Conservation (phyloP, 2,329 filamentous ascomycete genomes). For the Trichoderma simmonsii region DNA sequence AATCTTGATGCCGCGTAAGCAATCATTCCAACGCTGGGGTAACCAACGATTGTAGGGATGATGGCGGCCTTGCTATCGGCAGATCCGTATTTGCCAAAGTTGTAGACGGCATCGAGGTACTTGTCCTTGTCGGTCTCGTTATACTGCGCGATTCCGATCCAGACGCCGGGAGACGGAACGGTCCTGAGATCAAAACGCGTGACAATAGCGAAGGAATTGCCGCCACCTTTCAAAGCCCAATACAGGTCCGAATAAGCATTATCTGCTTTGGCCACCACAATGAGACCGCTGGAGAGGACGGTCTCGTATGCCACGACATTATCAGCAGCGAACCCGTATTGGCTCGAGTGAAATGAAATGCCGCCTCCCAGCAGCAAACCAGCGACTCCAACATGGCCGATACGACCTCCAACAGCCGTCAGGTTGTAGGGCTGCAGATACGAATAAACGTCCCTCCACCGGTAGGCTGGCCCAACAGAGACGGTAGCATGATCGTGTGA, state of each 20-base stretch:
- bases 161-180: conserved; percentile 26
- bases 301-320: conserved; percentile 44
- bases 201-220: conserved; percentile 39
- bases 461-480: conserved; percentile 42
- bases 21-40: conserved; percentile 1
- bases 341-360: conserved; percentile 28
- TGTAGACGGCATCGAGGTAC: conserved; percentile 1
- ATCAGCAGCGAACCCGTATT: conserved; percentile 47
- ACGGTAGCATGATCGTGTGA: conserved; percentile 29
- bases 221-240: conserved; percentile 43
- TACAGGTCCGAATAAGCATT: conserved; percentile 40
- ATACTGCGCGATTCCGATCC: neutral
- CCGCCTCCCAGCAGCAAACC: conserved; percentile 31
- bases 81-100: neutral
- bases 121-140: neutral
- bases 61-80: neutral
- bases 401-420: conserved; percentile 43
- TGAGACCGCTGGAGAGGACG: conserved; percentile 44
- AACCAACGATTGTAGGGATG: neutral
- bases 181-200: conserved; percentile 29
- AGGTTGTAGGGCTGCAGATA: conserved; percentile 32
- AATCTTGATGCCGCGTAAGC: conserved; percentile 1
- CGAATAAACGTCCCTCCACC: conserved; percentile 36
- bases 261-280: conserved; percentile 39
- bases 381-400: conserved; percentile 32